phyloP scores from a whole-genome alignment of 768 basidiomycete genomes.

The Pleurotus tuber-regium region DNA sequence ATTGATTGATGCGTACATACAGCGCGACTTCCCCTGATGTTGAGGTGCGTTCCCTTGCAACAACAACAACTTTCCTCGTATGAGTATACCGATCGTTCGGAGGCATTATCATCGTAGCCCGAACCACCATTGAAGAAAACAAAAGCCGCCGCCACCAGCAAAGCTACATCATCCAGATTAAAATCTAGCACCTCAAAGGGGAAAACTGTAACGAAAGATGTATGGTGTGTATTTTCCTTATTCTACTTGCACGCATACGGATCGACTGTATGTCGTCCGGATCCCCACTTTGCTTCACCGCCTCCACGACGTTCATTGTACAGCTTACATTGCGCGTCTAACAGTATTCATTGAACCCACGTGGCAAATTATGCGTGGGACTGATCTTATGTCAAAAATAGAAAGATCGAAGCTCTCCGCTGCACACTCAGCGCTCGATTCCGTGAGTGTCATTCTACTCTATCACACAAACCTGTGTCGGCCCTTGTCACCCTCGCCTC shows the following conservation, averaged over 20 bases:
- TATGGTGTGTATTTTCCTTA: not conserved
- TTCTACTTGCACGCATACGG: not conserved
- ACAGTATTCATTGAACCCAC: constrained; percentile 5
- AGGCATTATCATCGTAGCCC: too few relatives aligned
- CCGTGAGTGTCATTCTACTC: not conserved
- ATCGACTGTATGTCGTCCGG: not conserved
- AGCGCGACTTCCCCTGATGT: not conserved
- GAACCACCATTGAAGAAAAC: constrained; percentile 40
- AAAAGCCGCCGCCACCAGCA: constrained; percentile 28
- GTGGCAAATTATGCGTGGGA: constrained; percentile 1
- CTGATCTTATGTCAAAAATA: constrained; percentile 9
- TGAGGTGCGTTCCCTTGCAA: not conserved
- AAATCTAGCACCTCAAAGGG: constrained; percentile 2
- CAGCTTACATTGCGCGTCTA: not conserved
- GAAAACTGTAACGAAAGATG: not conserved
- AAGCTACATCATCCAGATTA: constrained; percentile 7
- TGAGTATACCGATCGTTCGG: too few relatives aligned
- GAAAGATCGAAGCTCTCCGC: constrained; percentile 2
- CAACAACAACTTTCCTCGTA: too few relatives aligned
- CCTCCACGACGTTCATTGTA: not conserved
- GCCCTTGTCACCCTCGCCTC: constrained; percentile 8
- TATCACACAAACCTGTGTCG: constrained; percentile 1
- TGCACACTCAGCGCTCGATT: constrained; percentile 1
- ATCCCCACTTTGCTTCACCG: not conserved
- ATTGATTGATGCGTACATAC: too few relatives aligned